Evolutionary conservation across 345 rosid genomes (phyloP).

Genomic region (Rhizophora apiculata): DNA sequence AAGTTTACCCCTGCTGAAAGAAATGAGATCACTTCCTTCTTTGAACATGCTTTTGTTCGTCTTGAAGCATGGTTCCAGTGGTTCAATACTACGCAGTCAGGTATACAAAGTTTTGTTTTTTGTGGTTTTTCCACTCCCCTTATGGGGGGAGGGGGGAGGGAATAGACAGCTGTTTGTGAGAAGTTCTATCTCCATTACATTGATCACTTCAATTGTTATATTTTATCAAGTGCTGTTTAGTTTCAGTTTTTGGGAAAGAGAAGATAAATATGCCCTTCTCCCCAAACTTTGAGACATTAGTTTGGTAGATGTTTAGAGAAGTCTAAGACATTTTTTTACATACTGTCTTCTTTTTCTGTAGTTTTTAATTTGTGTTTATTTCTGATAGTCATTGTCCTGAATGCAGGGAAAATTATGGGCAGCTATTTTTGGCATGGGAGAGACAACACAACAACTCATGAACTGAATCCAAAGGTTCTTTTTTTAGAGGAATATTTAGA

Average conservation of each 20-base stretch:
- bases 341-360: background rate
- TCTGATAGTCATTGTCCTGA: constrained; percentile 11
- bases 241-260: background rate
- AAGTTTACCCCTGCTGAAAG: constrained; percentile 55
- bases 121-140: background rate
- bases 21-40: constrained; percentile 58
- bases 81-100: constrained; percentile 83
- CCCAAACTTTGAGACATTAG: background rate
- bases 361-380: background rate
- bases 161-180: too few species aligned
- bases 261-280: background rate
- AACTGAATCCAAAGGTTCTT: constrained; percentile 80
- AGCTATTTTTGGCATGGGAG: constrained; percentile 95
- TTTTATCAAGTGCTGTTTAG: background rate
- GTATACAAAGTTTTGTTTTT: constrained; percentile 29
- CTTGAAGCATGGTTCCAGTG: constrained; percentile 90
- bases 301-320: too few species aligned
- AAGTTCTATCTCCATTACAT: too few species aligned
- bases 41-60: constrained; percentile 63
- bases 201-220: too few species aligned
- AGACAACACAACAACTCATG: constrained; percentile 50
- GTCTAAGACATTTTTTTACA: background rate
- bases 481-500: constrained; percentile 12
- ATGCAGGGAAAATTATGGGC: constrained; percentile 62
- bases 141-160: background rate